Evolutionary conservation across 768 basidiomycete species (phyloP).

Genomic region (Phylloporus rhodoxanthus): DNA sequence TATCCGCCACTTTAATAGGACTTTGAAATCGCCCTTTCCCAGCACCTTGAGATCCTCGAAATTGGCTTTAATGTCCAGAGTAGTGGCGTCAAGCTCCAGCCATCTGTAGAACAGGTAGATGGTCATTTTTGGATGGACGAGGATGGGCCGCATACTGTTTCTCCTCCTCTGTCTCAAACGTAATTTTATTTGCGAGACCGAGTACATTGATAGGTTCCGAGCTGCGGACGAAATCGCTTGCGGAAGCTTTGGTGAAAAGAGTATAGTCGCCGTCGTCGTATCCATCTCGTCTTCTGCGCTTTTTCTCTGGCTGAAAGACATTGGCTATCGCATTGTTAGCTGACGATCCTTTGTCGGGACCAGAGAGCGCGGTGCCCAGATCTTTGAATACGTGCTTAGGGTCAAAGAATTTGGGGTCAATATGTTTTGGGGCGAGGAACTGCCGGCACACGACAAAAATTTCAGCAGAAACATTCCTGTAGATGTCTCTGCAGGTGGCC

Average conservation of each 20-base stretch:
- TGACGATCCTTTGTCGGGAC: conserved; percentile 47
- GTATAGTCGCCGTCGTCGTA: conserved; percentile 94
- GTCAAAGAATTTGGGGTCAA: conserved; percentile 97
- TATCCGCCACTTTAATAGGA: conserved; percentile 84
- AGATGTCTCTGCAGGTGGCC: neutral
- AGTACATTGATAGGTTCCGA: conserved; percentile 74
- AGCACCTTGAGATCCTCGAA: conserved; percentile 92
- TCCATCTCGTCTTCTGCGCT: conserved; percentile 85
- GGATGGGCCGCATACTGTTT: conserved; percentile 48
- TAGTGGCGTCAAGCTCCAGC: conserved; percentile 65
- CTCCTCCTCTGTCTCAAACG: conserved; percentile 79
- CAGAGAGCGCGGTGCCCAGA: conserved; percentile 44
- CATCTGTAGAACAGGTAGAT: conserved; percentile 45
- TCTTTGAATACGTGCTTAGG: conserved; percentile 98
- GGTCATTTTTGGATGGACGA: neutral
- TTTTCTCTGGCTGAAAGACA: conserved; percentile 97
- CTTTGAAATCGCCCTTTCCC: conserved; percentile 96
- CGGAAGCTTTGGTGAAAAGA: conserved; percentile 69
- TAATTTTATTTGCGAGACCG: conserved; percentile 71
- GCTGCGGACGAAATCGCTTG: conserved; percentile 63
- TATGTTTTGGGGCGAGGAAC: conserved; percentile 89
- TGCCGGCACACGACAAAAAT: conserved; percentile 98
- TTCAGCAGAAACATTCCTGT: conserved; percentile 96
- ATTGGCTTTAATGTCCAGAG: conserved; percentile 73
- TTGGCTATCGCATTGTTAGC: conserved; percentile 74